A percentile compares a stretch with the other conserved stretches of the same genome.
These are phyloP conservation scores for Paxillus involutus DNA, from an alignment of 768 basidiomycete genomes.

Conservation along the genomic window DNA sequence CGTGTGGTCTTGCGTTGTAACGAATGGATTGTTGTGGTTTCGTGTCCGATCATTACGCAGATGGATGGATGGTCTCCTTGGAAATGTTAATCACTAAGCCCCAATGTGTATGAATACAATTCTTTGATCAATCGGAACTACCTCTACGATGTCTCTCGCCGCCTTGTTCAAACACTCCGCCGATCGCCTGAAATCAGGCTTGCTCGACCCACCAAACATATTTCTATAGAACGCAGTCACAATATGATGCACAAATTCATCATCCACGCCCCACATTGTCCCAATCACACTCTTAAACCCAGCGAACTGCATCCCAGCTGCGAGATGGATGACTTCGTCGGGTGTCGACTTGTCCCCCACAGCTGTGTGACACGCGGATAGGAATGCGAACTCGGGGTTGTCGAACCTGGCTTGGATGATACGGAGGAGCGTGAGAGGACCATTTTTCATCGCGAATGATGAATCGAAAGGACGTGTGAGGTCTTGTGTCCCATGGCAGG, in stretches of 20 bases:
- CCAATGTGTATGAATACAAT: conserved; percentile 13
- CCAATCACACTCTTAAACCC: conserved; percentile 24
- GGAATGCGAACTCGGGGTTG: conserved; percentile 8
- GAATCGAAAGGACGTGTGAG: conserved; percentile 14
- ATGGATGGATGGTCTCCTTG: background rate
- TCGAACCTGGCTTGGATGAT: conserved; percentile 9
- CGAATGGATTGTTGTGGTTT: no score
- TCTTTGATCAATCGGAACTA: conserved; percentile 8
- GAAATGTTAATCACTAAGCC: background rate
- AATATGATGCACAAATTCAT: conserved; percentile 1
- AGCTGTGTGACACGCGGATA: conserved; percentile 27
- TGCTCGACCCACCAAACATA: conserved; percentile 4
- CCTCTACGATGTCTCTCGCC: background rate
- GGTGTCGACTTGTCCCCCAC: conserved; percentile 14
- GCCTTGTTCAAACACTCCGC: conserved; percentile 9
- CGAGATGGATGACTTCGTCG: conserved; percentile 23
- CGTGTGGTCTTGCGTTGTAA: no score
- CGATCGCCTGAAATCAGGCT: conserved; percentile 3
- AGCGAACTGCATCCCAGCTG: conserved; percentile 23
- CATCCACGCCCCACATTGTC: conserved; percentile 23
- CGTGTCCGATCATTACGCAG: no score
- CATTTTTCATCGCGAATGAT: conserved; percentile 3
- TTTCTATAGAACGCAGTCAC: conserved; percentile 7
- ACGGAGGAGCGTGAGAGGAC: conserved; percentile 1
- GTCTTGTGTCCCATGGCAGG: conserved; percentile 21